Percentiles rank a stretch among this genome's conserved stretches.
Conservation (phyloP, 495 filamentous ascomycete genomes). For the Lindgomyces ingoldianus region DNA sequence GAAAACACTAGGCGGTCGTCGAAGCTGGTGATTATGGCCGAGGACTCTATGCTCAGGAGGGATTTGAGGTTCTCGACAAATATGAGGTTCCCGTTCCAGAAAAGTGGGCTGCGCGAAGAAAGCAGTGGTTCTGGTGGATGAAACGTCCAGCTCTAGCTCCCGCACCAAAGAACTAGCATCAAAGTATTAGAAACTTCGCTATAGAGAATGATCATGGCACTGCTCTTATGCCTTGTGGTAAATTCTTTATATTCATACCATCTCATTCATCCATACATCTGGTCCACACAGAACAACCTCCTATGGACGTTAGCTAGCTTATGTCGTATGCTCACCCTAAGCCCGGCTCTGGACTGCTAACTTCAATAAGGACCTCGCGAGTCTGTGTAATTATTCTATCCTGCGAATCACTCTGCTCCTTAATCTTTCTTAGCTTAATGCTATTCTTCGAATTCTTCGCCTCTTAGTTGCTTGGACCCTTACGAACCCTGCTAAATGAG, state of each 20-base stretch:
- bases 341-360: neutral
- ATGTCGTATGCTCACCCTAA: no score
- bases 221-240: no score
- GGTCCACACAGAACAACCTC: no score
- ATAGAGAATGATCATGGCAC: no score
- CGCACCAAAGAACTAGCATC: neutral
- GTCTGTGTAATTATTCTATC: neutral
- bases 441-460: neutral
- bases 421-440: neutral
- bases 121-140: slow-evolving; percentile 14
- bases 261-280: no score
- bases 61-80: neutral
- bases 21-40: slow-evolving; percentile 7
- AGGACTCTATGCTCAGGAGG: neutral
- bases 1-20: neutral
- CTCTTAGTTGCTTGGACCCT: neutral
- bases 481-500: neutral
- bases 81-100: slow-evolving; percentile 8
- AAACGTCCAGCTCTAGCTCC: neutral
- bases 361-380: neutral
- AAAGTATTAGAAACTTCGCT: neutral
- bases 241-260: no score
- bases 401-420: neutral
- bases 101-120: neutral
- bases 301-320: no score